A percentile compares a stretch with the other conserved stretches of the same genome.
phyloP scores from a whole-genome alignment of 1,284 basidiomycete genomes.

The Leccinum solheimii region DNA sequence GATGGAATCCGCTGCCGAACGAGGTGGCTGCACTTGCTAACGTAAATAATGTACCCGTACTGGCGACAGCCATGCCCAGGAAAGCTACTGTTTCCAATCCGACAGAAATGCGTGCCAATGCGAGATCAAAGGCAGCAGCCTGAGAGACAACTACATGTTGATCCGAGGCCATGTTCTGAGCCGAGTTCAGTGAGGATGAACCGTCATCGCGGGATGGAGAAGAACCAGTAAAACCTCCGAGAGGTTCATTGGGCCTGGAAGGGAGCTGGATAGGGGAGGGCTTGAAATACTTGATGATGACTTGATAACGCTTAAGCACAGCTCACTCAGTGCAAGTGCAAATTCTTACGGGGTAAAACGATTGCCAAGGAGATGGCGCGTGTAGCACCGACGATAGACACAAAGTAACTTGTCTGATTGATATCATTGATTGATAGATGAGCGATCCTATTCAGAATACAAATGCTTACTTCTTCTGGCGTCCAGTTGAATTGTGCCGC shows the following conservation, averaged over 20 bases:
- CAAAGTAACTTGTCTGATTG: conserved; percentile 71
- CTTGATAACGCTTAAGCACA: conserved; percentile 36
- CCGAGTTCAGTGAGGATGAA: no score
- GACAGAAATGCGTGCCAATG: no score
- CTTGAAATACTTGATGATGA: conserved; percentile 55
- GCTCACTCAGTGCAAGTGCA: neutral
- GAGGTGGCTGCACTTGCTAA: no score
- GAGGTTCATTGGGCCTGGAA: conserved; percentile 34
- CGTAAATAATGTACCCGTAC: no score
- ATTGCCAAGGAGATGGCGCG: conserved; percentile 63
- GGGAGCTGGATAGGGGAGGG: conserved; percentile 41
- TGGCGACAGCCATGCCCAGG: no score
- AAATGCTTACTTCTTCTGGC: conserved; percentile 59
- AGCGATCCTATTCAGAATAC: neutral
- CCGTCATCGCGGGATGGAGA: no score
- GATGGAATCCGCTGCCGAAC: no score
- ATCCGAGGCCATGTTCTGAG: no score
- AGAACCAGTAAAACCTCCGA: conserved; percentile 18
- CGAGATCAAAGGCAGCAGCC: no score
- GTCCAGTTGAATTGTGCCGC: conserved; percentile 69
- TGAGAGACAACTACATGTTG: no score
- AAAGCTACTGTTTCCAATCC: no score
- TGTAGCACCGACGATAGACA: conserved; percentile 60
- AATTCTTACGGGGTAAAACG: conserved; percentile 62
- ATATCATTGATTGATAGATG: conserved; percentile 13